A percentile compares a stretch with the other conserved stretches of the same genome.
Evolutionary conservation across 2,329 filamentous ascomycete genomes (phyloP).

Genomic region (Epichloe glyceriae): DNA sequence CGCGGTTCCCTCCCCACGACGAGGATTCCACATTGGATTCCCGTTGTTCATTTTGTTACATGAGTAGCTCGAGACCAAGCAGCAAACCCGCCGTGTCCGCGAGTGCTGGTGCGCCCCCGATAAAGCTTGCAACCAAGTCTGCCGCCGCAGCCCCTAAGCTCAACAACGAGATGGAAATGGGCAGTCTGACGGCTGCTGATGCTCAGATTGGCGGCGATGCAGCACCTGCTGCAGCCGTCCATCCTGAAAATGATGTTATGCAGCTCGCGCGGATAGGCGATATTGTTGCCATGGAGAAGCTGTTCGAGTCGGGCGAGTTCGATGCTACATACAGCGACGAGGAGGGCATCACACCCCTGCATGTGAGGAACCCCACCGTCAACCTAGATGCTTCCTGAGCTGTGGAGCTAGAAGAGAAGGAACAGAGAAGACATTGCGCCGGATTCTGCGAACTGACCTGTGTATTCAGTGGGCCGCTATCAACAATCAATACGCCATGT

Average conservation of each 20-base stretch:
- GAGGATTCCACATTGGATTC: neutral
- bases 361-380: slow-evolving; percentile 47
- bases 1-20: neutral
- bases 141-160: slow-evolving; percentile 40
- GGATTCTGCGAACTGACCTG: neutral
- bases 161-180: slow-evolving; percentile 44
- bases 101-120: slow-evolving; percentile 23
- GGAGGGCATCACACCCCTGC: slow-evolving; percentile 89
- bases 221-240: slow-evolving; percentile 5
- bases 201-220: slow-evolving; percentile 2
- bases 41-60: slow-evolving; percentile 11
- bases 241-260: slow-evolving; percentile 70
- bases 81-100: slow-evolving; percentile 24
- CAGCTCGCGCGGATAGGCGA: slow-evolving; percentile 85
- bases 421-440: neutral
- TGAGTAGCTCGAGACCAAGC: slow-evolving; percentile 28
- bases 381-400: neutral
- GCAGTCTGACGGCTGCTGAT: slow-evolving; percentile 30
- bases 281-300: slow-evolving; percentile 70
- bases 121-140: slow-evolving; percentile 43
- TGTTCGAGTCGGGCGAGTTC: slow-evolving; percentile 73
- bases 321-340: slow-evolving; percentile 76
- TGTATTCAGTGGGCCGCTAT: slow-evolving; percentile 80
- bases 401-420: neutral
- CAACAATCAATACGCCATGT: slow-evolving; percentile 96